Evolutionary conservation across 129 eudicot species (phyloP).

Genomic region (Flaveria trinervia): DNA sequence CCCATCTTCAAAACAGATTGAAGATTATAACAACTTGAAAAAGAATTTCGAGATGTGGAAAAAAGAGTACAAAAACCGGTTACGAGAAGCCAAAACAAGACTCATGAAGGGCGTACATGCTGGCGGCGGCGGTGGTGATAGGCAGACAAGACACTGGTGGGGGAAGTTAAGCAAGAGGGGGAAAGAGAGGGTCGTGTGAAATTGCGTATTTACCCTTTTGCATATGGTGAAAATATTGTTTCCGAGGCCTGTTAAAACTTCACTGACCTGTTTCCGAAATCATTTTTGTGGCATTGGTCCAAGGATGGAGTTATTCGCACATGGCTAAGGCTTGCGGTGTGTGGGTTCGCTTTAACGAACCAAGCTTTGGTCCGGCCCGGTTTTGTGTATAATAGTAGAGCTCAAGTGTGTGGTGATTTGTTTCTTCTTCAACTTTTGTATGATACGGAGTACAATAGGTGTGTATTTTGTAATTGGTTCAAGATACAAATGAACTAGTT

Average conservation of each 20-base stretch:
- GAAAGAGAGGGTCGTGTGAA: slow-evolving; percentile 38
- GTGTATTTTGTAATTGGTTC: background rate
- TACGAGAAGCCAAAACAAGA: slow-evolving; percentile 54
- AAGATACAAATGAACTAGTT: background rate
- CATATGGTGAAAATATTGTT: background rate
- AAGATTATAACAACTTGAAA: slow-evolving; percentile 56
- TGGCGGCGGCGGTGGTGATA: slow-evolving; percentile 31
- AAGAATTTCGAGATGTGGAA: slow-evolving; percentile 64
- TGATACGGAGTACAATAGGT: background rate
- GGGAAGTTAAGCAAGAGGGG: slow-evolving; percentile 40
- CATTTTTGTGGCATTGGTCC: background rate
- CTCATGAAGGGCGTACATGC: slow-evolving; percentile 32
- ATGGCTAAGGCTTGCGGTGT: slow-evolving; percentile 5
- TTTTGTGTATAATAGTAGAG: slow-evolving; percentile 19
- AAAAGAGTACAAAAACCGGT: slow-evolving; percentile 58
- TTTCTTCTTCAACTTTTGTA: background rate
- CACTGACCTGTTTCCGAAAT: background rate
- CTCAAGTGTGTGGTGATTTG: slow-evolving; percentile 13
- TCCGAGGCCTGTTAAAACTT: background rate
- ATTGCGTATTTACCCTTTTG: background rate
- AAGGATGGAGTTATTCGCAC: background rate
- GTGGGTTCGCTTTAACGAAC: background rate
- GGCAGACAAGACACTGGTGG: slow-evolving; percentile 38
- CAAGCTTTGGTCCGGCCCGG: background rate
- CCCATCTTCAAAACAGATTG: slow-evolving; percentile 39